Base-by-base conservation (phyloP, 2,329 filamentous ascomycete genomes). In the Chaetomiaceae sp. region DNA sequence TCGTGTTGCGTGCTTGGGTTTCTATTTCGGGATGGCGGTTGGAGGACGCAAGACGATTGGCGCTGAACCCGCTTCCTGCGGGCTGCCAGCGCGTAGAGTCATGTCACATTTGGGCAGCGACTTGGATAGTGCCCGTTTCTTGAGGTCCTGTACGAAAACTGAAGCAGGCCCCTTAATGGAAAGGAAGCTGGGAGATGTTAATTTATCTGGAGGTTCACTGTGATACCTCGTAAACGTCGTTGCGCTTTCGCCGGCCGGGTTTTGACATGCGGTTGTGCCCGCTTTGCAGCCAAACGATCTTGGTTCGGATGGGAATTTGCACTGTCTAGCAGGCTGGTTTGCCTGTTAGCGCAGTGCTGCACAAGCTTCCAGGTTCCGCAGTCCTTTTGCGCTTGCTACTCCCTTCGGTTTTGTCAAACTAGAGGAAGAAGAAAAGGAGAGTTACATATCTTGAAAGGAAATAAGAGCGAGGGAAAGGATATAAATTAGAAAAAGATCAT, bases 291-390 rank as follows among this genome's bases (percentile, higher is more conserved):
- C 6, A 12, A 23, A 4, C 20, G 15, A 27, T n/a, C n/a, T n/a
- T n/a, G n/a, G n/a, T n/a, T n/a, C n/a, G n/a, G n/a, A n/a, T n/a
- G n/a, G n/a, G n/a, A 11, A 38, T 29, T 12, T 6, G 17, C 46
- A 56, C 54, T 47, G 50, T 56, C 19, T 19, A 14, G 46, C 38
- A 11, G n/a, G n/a, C n/a, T n/a, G n/a, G n/a, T n/a, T n/a, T n/a
- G n/a, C n/a, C n/a, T n/a, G n/a, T n/a, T n/a, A n/a, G n/a, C n/a
- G n/a, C n/a, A n/a, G n/a, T n/a, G n/a, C n/a, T n/a, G n/a, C n/a
- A n/a, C n/a, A n/a, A n/a, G n/a, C n/a, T n/a, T n/a, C n/a, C n/a
- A n/a, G n/a, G n/a, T n/a, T n/a, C n/a, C n/a, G n/a, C n/a, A n/a
- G n/a, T n/a, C n/a, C n/a, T n/a, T n/a, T n/a, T n/a, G n/a, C n/a